A percentile compares a stretch with the other conserved stretches of the same genome.
These are phyloP conservation scores for Rhizoclosmatium sp. DNA, from an alignment of 192 early-diverging fungal species.

Conservation along the genomic window DNA sequence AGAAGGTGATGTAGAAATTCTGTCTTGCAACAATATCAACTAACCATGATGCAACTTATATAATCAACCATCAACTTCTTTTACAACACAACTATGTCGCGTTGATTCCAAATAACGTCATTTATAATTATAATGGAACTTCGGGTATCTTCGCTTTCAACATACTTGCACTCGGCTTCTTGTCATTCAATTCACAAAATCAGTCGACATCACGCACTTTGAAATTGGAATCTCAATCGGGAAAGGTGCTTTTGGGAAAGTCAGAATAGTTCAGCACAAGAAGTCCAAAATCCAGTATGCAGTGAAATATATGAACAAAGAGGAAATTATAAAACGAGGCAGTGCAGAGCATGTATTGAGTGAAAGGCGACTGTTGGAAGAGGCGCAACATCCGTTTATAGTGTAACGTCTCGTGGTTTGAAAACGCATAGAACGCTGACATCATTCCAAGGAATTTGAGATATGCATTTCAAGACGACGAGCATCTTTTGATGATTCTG, in stretches of 20 bases:
- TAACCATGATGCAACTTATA: no score
- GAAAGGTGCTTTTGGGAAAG: slow-evolving; percentile 95
- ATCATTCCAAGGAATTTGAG: slow-evolving; percentile 53
- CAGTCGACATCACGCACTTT: slow-evolving; percentile 89
- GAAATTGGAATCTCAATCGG: slow-evolving; percentile 87
- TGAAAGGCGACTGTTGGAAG: slow-evolving; percentile 87
- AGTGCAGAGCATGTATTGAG: slow-evolving; percentile 86
- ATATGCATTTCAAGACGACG: slow-evolving; percentile 72
- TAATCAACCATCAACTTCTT: not conserved
- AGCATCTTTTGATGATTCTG: slow-evolving; percentile 68
- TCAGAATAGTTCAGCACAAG: slow-evolving; percentile 91
- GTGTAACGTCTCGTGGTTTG: slow-evolving; percentile 38
- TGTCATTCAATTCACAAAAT: not conserved
- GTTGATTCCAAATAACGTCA: not conserved
- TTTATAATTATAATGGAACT: not conserved
- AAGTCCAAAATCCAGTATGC: slow-evolving; percentile 79
- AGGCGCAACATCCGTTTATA: slow-evolving; percentile 83
- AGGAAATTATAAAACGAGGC: slow-evolving; percentile 85
- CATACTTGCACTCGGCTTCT: not conserved
- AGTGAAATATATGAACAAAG: slow-evolving; percentile 98
- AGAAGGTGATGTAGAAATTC: slow-evolving; percentile 65
- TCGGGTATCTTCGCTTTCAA: not conserved
- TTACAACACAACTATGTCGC: not conserved
- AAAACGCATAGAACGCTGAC: not conserved
- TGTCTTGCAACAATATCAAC: not conserved